Conservation (phyloP, 2,329 filamentous ascomycete species). For the Alternaria ethzedia region DNA sequence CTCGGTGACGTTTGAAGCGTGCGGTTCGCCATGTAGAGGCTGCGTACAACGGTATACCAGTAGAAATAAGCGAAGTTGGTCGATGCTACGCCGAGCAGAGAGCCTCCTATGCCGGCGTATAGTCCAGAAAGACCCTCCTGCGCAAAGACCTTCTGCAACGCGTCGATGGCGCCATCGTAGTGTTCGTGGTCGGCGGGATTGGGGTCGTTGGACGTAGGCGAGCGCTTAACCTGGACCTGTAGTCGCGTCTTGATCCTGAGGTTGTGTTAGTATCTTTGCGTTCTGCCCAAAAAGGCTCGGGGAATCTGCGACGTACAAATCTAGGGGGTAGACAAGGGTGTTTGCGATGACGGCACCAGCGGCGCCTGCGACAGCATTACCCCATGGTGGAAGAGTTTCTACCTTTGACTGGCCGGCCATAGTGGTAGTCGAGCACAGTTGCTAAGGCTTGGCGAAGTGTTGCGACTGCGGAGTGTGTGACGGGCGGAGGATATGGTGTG, state of each 20-base stretch:
- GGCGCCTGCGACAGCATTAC: slow-evolving; percentile 87
- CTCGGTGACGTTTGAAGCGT: slow-evolving; percentile 70
- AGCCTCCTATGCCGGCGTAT: slow-evolving; percentile 86
- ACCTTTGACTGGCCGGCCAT: slow-evolving; percentile 70
- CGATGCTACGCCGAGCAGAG: slow-evolving; percentile 88
- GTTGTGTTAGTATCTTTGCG: slow-evolving; percentile 9
- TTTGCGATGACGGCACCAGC: slow-evolving; percentile 94
- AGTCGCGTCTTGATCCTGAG: slow-evolving; percentile 92
- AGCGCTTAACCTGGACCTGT: slow-evolving; percentile 85
- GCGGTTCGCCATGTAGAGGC: slow-evolving; percentile 71
- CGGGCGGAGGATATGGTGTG: slow-evolving; percentile 19
- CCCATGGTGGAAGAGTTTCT: slow-evolving; percentile 83
- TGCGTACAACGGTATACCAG: slow-evolving; percentile 91
- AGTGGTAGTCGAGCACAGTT: slow-evolving; percentile 1
- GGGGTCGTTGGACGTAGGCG: slow-evolving; percentile 48
- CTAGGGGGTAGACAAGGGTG: slow-evolving; percentile 91
- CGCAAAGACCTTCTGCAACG: slow-evolving; percentile 80
- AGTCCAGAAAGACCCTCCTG: slow-evolving; percentile 82
- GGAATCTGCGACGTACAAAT: slow-evolving; percentile 72
- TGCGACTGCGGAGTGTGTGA: slow-evolving; percentile 24
- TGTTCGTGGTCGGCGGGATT: slow-evolving; percentile 65
- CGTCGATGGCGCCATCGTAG: slow-evolving; percentile 88
- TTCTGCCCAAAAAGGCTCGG: background rate
- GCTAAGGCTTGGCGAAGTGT: background rate
- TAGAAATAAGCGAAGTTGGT: slow-evolving; percentile 99